These are phyloP conservation scores for Blastomyces parvus DNA, from an alignment of 2,329 filamentous ascomycete species.

Conservation along the genomic window DNA sequence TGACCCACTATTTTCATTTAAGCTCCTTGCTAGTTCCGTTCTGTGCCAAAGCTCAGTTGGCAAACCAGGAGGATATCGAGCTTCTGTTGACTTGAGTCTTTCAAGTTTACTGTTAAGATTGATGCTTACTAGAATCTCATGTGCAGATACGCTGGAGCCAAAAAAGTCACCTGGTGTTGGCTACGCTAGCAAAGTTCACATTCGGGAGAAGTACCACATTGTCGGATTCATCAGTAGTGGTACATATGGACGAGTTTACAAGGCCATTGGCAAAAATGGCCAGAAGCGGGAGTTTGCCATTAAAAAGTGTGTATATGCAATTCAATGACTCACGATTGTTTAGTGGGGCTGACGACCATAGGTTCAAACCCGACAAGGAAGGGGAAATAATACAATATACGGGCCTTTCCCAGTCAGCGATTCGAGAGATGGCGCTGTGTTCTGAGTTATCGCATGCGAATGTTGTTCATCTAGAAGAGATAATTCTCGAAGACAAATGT, in stretches of 20 bases:
- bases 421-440: conserved; percentile 95
- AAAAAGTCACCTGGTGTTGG: conserved; percentile 38
- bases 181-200: conserved; percentile 66
- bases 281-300: conserved; percentile 83
- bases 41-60: background rate
- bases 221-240: conserved; percentile 97
- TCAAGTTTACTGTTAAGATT: background rate
- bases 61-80: background rate
- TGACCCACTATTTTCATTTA: background rate
- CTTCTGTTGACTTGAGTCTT: background rate
- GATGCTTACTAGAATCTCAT: conserved; percentile 20
- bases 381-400: conserved; percentile 92
- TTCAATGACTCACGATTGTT: too few species aligned
- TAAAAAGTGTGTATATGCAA: conserved; percentile 61
- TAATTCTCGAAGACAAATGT: conserved; percentile 95
- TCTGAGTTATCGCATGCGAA: conserved; percentile 83
- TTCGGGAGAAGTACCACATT: conserved; percentile 89
- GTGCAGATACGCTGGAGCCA: conserved; percentile 29
- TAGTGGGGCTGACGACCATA: conserved; percentile 20
- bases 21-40: background rate
- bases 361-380: conserved; percentile 95
- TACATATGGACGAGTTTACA: conserved; percentile 97
- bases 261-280: conserved; percentile 68
- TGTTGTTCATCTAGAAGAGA: conserved; percentile 83
- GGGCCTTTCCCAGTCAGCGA: conserved; percentile 92